Evolutionary conservation across 2,329 filamentous ascomycete genomes (phyloP).

Genomic region (Fusarium siculi): DNA sequence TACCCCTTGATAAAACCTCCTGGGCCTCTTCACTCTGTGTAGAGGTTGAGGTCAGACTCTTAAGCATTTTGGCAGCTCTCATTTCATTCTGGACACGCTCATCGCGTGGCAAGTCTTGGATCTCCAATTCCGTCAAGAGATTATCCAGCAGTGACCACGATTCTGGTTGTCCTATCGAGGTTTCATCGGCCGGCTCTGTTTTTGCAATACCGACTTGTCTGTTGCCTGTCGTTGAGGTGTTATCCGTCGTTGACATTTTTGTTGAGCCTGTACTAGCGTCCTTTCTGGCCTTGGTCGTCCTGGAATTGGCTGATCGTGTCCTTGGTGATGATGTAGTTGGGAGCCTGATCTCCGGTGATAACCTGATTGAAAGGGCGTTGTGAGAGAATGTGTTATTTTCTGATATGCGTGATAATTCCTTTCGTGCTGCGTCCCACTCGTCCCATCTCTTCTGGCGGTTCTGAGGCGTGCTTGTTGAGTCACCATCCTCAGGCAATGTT

Average conservation of each 20-base stretch:
- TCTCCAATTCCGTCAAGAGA: slow-evolving; percentile 25
- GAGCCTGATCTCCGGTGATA: slow-evolving; percentile 22
- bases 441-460: slow-evolving; percentile 36
- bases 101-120: not conserved
- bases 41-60: slow-evolving; percentile 23
- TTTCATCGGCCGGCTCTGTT: not conserved
- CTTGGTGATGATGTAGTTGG: slow-evolving; percentile 6
- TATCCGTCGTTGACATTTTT: not conserved
- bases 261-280: not conserved
- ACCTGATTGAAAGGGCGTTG: slow-evolving; percentile 25
- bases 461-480: slow-evolving; percentile 7
- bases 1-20: slow-evolving; percentile 27
- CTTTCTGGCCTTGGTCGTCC: not conserved
- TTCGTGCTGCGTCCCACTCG: slow-evolving; percentile 42
- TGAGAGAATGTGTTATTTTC: slow-evolving; percentile 24
- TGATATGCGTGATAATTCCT: slow-evolving; percentile 38
- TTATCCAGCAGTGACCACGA: slow-evolving; percentile 16
- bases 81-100: slow-evolving; percentile 3
- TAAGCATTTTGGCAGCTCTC: slow-evolving; percentile 32
- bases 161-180: not conserved
- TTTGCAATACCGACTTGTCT: not conserved
- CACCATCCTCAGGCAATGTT: not conserved
- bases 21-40: slow-evolving; percentile 21
- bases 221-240: not conserved
- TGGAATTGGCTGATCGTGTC: not conserved